Evolutionary conservation across 1,284 basidiomycete genomes (phyloP).

Genomic region (Microbotryomycetes sp.): DNA sequence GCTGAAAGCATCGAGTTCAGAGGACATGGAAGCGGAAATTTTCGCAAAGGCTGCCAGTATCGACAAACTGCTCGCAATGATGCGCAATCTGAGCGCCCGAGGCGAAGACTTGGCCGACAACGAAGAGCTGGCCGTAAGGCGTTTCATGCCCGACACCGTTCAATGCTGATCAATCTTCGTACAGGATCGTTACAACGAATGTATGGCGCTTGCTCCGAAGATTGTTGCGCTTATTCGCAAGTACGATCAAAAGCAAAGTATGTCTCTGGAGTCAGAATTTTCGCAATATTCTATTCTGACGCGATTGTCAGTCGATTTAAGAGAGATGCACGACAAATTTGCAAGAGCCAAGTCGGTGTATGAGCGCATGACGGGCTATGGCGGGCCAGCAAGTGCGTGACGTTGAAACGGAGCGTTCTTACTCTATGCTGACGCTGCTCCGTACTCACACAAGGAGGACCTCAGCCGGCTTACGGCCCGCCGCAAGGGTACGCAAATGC

Average conservation of each 20-base stretch:
- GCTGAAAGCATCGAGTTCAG: too few species aligned
- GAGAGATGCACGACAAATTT: slow-evolving; percentile 34
- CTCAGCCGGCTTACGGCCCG: neutral
- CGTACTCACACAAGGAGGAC: neutral
- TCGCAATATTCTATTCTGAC: neutral
- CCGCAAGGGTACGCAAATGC: neutral
- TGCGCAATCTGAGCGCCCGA: slow-evolving; percentile 62
- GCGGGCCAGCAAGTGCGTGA: neutral
- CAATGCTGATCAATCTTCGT: neutral
- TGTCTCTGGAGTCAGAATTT: slow-evolving; percentile 41
- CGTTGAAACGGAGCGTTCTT: too few species aligned
- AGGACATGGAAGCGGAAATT: slow-evolving; percentile 80
- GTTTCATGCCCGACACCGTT: slow-evolving; percentile 6
- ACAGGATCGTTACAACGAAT: slow-evolving; percentile 81
- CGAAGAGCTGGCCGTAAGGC: slow-evolving; percentile 77
- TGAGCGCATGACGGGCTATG: slow-evolving; percentile 30
- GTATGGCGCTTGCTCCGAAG: slow-evolving; percentile 82
- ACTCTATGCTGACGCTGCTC: too few species aligned
- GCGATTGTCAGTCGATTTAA: slow-evolving; percentile 29
- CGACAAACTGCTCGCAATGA: slow-evolving; percentile 73
- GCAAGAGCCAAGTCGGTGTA: slow-evolving; percentile 35
- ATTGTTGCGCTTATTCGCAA: slow-evolving; percentile 96
- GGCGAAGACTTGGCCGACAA: slow-evolving; percentile 82
- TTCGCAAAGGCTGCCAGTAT: slow-evolving; percentile 79
- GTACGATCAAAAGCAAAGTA: slow-evolving; percentile 83